Evolutionary conservation across 192 early-diverging fungal species (phyloP), one percentile per base, ranked within the genome.

Genomic region (Diversispora epigaea): DNA sequence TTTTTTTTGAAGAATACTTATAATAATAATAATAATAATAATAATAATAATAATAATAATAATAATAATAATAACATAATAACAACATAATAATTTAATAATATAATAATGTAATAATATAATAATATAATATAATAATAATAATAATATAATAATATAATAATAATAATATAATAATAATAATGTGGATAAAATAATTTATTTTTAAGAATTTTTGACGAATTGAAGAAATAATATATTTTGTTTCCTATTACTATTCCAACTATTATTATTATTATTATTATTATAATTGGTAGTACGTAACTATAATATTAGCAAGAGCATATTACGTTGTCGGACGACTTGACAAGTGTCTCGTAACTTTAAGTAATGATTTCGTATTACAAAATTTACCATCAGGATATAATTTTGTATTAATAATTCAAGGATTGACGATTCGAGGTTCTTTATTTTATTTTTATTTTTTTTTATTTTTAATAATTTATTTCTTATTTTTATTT

Each of bases 391-490:
- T 82, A 10, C 70, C 75, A 3, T 58, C 83, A 19, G 90, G 86
- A 11, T 91, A 93, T 73, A 79, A 72, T 14, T 83, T 88, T 73
- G 84, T 89, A 47, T 76, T 93, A 43, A 79, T 85, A 44, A 79
- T 89, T 62, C 81, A 84, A 60, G 82, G 84, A 49, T 79, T 84
- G 65, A 81, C 85, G n/a, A 84, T 91, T 77, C 87, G 85, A 76
- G 91, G 84, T 81, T 80, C 21, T 43, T 21, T 14, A 19, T 41
- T 19, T 6, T 2, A 19, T 40, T 55, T 55, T 21, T 2, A 56
- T 43, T 47, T 22, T 62, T 46, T 10, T 46, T 62, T 3, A 56
- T 64, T 54, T 55, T 49, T 69, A 21, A 70, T 76, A 72, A n/a
- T 44, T 32, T 63, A 11, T 56, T 39, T 15, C 66, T 1, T n/a